Conservation (phyloP, 352 stramenopile genomes). For the Phytophthora melonis region DNA sequence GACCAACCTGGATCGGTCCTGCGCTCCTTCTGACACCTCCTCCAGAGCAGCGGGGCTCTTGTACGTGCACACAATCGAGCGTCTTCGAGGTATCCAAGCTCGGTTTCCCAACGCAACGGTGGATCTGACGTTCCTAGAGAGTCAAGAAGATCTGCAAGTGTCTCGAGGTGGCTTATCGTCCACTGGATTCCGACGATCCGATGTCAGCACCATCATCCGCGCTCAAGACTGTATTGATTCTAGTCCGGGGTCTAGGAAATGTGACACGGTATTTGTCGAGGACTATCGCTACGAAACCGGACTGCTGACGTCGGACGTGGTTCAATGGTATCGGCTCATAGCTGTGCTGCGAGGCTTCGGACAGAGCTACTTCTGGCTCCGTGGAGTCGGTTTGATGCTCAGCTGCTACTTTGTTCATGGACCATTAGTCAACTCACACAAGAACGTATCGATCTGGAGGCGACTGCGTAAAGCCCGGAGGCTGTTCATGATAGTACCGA, state of each 20-base stretch:
- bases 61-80: slow-evolving; percentile 25
- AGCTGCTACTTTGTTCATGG: slow-evolving; percentile 33
- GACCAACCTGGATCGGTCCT: slow-evolving; percentile 32
- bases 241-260: slow-evolving; percentile 7
- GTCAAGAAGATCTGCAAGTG: slow-evolving; percentile 36
- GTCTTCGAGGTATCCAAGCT: slow-evolving; percentile 12
- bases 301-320: slow-evolving; percentile 28
- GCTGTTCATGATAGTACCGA: slow-evolving; percentile 53
- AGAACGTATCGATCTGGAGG: background rate
- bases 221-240: slow-evolving; percentile 22
- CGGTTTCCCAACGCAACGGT: slow-evolving; percentile 22
- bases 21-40: slow-evolving; percentile 8
- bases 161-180: slow-evolving; percentile 8
- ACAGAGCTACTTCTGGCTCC: slow-evolving; percentile 50
- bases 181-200: slow-evolving; percentile 25
- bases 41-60: slow-evolving; percentile 13
- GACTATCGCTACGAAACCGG: slow-evolving; percentile 55
- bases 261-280: slow-evolving; percentile 48
- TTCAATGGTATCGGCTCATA: slow-evolving; percentile 42
- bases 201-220: slow-evolving; percentile 38
- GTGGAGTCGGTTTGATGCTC: slow-evolving; percentile 35
- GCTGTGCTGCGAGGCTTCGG: slow-evolving; percentile 35
- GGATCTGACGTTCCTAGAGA: slow-evolving; percentile 37
- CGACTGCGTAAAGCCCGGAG: slow-evolving; percentile 13
- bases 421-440: background rate